Percentiles rank a stretch among this genome's conserved stretches.
Conservation (phyloP, 257 asterid species). For the Nicotiana undulata region DNA sequence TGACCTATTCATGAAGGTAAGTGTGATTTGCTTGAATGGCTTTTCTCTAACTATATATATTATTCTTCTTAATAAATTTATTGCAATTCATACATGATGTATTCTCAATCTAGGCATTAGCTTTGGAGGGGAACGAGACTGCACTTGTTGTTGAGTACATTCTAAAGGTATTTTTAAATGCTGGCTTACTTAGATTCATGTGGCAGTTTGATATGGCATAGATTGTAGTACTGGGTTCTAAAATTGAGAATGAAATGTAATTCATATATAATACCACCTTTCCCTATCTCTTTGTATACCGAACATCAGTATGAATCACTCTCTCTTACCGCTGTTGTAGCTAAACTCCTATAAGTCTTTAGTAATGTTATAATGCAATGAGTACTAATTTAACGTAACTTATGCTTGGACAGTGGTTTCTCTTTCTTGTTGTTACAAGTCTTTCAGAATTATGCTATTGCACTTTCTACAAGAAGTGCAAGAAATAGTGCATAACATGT, state of each 20-base stretch:
- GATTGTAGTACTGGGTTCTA: background rate
- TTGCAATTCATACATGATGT: conserved; percentile 1
- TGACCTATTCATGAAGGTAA: conserved; percentile 87
- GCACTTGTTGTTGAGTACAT: conserved; percentile 80
- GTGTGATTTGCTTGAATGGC: conserved; percentile 8
- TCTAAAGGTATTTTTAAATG: conserved; percentile 60
- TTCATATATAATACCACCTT: background rate
- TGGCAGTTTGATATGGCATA: background rate
- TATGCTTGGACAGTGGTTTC: background rate
- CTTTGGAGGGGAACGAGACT: conserved; percentile 80
- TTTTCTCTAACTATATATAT: background rate
- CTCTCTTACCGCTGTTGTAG: background rate
- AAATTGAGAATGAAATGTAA: background rate
- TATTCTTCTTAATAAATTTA: background rate
- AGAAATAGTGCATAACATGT: background rate
- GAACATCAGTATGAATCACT: background rate
- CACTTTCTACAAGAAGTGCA: background rate
- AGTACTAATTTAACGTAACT: background rate
- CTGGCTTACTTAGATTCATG: conserved; percentile 7
- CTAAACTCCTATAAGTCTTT: background rate
- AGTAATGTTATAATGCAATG: background rate
- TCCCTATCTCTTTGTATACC: background rate
- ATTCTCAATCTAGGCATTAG: conserved; percentile 54
- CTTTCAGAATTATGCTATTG: background rate
- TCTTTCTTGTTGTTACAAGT: background rate